Base-by-base conservation (phyloP, 2,329 filamentous ascomycete genomes). In the Trichocomaceae sp. region DNA sequence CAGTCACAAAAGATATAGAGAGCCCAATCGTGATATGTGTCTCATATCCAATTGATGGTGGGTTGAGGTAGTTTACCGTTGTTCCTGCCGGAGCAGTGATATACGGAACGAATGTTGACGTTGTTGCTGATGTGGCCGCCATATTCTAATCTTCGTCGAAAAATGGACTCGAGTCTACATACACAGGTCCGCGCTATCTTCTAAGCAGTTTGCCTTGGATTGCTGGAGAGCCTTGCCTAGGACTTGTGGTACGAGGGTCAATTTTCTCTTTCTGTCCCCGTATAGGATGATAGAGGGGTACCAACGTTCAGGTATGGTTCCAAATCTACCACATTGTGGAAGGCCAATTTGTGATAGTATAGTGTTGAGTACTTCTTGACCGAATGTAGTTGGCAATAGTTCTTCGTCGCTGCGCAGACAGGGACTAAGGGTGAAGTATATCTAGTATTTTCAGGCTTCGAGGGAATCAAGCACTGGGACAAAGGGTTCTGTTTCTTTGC, bases 11-110 rank as follows among this genome's bases (percentile, higher is more conserved):
- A 2, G 47, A 41, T 19, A 57, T 39, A 15, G 51, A 50, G 3
- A 57, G 23, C 13, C 52, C 56, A 23, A 57, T 51, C n/a, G 56
- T 57, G 31, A 57, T 44, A 33, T 55, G 48, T n/a, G 50, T 49
- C 37, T 55, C 35, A 37, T 42, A 37, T 6, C 19, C 23, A 39
- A 57, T 48, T 20, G 56, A 44, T 17, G 48, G 47, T 33, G 56
- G 56, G 37, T 57, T 9, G 1, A 15, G 17, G 8, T 52, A 52
- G 37, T 57, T 57, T 13, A 48, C 42, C 5, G 41, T 47, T 29
- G 50, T 48, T 5, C 52, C 56, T 15, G 56, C 42, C 19, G 56
- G 56, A 22, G 56, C 47, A 10, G 44, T 42, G 9, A 51, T 50
- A 37, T 35, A 53, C 8, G 56, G 56, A 26, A 47, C 45, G 45